A percentile compares a stretch with the other conserved stretches of the same genome.
These are phyloP conservation scores for Coleophoma crateriformis DNA, from an alignment of 2,329 filamentous ascomycete genomes.

Conservation along the genomic window DNA sequence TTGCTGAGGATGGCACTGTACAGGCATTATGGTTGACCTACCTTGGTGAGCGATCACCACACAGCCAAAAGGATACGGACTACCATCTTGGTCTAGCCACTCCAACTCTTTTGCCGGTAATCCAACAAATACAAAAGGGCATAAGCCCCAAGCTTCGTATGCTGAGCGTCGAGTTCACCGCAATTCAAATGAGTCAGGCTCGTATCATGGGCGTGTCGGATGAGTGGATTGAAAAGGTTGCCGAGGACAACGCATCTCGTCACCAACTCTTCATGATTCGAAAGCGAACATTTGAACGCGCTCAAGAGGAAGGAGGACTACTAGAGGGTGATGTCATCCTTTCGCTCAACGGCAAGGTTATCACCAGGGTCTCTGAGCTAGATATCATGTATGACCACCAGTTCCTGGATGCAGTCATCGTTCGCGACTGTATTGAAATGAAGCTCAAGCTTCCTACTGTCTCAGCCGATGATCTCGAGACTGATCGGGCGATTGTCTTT, in stretches of 20 bases:
- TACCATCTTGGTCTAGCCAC: constrained; percentile 93
- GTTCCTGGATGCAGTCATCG: constrained; percentile 74
- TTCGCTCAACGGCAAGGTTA: constrained; percentile 83
- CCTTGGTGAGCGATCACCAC: constrained; percentile 77
- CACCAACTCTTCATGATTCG: constrained; percentile 98
- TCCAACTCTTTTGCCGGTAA: constrained; percentile 81
- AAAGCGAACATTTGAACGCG: constrained; percentile 70
- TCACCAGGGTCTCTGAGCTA: constrained; percentile 87
- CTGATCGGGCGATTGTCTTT: constrained; percentile 85
- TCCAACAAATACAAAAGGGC: constrained; percentile 78
- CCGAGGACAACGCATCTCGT: constrained; percentile 80
- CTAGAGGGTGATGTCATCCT: constrained; percentile 90
- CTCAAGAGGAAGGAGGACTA: constrained; percentile 59
- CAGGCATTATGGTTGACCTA: constrained; percentile 97
- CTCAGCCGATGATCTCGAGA: constrained; percentile 85
- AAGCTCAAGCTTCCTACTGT: constrained; percentile 76
- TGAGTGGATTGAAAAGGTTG: constrained; percentile 89
- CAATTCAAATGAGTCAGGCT: constrained; percentile 94
- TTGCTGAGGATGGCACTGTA: constrained; percentile 84
- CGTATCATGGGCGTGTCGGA: constrained; percentile 96
- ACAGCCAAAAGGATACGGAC: constrained; percentile 83
- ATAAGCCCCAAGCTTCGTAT: constrained; percentile 79
- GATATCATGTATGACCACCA: constrained; percentile 96
- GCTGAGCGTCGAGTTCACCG: constrained; percentile 87
- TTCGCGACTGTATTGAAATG: constrained; percentile 79